phyloP scores from a whole-genome alignment of 177 flowering plant species.

The Vitis hybrid region DNA sequence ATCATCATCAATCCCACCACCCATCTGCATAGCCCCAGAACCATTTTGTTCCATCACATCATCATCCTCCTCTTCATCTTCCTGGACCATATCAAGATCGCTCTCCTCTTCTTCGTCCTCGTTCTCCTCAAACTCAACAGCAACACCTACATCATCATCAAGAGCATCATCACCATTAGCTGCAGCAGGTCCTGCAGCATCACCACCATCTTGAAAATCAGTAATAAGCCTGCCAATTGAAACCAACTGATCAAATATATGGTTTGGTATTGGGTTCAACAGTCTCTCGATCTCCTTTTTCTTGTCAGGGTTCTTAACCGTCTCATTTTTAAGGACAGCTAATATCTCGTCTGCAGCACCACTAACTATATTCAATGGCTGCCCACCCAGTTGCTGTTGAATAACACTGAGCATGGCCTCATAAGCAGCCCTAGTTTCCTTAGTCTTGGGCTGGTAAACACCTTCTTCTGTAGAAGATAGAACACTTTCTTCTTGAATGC shows the following conservation, averaged over 20 bases:
- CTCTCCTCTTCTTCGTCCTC: conserved; percentile 94
- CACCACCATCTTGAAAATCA: conserved; percentile 79
- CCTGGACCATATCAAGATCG: conserved; percentile 79
- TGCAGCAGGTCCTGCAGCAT: conserved; percentile 38
- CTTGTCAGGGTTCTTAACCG: conserved; percentile 72
- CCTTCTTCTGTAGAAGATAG: conserved; percentile 69
- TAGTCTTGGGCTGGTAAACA: conserved; percentile 90
- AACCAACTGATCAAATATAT: conserved; percentile 71
- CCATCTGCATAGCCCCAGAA: conserved; percentile 89
- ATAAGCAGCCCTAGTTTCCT: conserved; percentile 89
- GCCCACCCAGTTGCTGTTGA: conserved; percentile 96
- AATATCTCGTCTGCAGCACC: conserved; percentile 96
- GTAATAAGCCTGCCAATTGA: conserved; percentile 78
- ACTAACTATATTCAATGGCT: conserved; percentile 75
- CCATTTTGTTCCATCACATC: conserved; percentile 56
- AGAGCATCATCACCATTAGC: conserved; percentile 70
- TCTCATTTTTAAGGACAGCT: conserved; percentile 76
- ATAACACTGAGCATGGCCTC: conserved; percentile 86
- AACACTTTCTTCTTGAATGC: conserved; percentile 74
- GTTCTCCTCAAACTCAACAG: conserved; percentile 96
- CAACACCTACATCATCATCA: conserved; percentile 94
- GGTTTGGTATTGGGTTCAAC: conserved; percentile 56
- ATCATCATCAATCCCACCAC: conserved; percentile 86
- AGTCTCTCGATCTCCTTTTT: conserved; percentile 93
- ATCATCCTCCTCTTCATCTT: conserved; percentile 82